Percentiles rank a stretch among this genome's conserved stretches.
phyloP scores from a whole-genome alignment of 2,329 filamentous ascomycete genomes.

The Magnaporthiopsis incrustans region DNA sequence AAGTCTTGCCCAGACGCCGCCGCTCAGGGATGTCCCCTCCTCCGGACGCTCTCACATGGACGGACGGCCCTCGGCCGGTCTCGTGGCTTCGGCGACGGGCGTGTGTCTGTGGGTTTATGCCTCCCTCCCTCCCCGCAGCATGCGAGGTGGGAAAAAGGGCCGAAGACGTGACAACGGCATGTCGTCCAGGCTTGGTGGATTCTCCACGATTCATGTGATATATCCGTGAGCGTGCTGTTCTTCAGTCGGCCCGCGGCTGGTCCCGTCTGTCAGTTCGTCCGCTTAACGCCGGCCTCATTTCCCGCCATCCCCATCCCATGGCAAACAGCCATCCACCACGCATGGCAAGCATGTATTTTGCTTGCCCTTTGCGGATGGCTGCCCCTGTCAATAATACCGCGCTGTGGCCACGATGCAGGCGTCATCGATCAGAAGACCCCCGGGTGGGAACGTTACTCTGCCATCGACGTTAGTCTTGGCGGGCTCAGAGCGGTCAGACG shows the following conservation, averaged over 20 bases:
- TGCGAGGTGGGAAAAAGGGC: background rate
- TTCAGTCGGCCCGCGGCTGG: background rate
- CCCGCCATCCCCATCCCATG: background rate
- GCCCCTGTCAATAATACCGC: background rate
- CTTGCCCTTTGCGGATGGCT: background rate
- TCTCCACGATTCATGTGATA: background rate
- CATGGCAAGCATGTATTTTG: background rate
- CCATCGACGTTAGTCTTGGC: background rate
- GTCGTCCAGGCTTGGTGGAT: background rate
- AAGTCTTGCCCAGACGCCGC: background rate
- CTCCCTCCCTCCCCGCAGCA: too few species aligned
- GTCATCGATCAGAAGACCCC: background rate
- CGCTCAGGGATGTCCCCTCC: background rate
- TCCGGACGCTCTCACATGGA: background rate
- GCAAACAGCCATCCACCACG: background rate
- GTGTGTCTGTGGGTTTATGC: too few species aligned
- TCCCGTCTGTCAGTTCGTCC: background rate
- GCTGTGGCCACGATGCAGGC: background rate
- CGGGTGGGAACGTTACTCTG: background rate
- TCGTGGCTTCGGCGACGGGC: background rate
- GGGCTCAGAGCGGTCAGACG: too few species aligned
- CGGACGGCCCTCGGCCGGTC: background rate
- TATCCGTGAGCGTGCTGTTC: background rate
- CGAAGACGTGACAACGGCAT: background rate
- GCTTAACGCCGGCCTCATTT: background rate